Evolutionary conservation across 1,284 basidiomycete species (phyloP).

Genomic region (Sporisorium reilianum): DNA sequence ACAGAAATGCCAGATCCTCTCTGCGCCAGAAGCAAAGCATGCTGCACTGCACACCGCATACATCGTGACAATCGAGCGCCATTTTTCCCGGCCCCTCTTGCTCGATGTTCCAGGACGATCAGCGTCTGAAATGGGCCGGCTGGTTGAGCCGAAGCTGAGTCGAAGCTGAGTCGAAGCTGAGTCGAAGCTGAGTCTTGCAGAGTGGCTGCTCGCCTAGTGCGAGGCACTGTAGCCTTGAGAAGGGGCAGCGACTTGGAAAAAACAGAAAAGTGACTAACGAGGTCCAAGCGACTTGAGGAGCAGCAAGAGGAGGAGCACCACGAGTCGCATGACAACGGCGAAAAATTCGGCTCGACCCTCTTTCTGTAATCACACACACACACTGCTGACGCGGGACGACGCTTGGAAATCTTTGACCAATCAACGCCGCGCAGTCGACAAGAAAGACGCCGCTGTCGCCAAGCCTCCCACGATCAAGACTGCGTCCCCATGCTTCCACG

Average conservation of each 20-base stretch:
- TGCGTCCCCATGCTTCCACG: background rate
- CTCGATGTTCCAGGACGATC: slow-evolving; percentile 20
- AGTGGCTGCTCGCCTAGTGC: background rate
- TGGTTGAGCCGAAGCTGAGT: background rate
- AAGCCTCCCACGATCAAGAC: background rate
- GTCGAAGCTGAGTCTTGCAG: no score
- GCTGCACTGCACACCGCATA: background rate
- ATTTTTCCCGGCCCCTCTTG: background rate
- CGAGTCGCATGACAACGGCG: background rate
- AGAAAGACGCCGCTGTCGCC: slow-evolving; percentile 7
- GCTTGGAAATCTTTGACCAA: background rate
- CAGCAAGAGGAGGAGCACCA: background rate
- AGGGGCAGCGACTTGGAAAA: background rate
- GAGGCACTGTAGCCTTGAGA: slow-evolving; percentile 1
- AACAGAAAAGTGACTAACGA: background rate
- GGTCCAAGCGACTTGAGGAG: background rate
- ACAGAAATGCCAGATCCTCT: background rate
- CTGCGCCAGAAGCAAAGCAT: no score
- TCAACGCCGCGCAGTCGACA: no score
- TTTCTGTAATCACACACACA: slow-evolving; percentile 11
- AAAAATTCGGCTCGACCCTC: background rate
- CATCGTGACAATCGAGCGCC: background rate
- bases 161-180: background rate
- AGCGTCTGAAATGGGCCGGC: background rate
- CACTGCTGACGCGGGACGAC: slow-evolving; percentile 11